phyloP scores from a whole-genome alignment of 225 moss, liverwort and hornwort species.

The Lunularia cruciata region DNA sequence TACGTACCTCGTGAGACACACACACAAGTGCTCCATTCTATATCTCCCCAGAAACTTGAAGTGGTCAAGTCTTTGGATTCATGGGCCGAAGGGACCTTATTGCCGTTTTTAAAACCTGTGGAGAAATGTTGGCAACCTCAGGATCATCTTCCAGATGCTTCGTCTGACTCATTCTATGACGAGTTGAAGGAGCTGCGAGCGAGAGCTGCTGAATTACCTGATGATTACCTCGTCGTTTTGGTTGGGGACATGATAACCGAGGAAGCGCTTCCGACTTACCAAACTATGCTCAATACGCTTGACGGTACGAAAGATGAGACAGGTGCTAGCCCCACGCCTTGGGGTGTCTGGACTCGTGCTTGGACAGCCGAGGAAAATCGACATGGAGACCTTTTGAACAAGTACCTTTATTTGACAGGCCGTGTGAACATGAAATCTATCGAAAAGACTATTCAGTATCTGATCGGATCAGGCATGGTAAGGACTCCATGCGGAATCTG shows the following conservation, averaged over 20 bases:
- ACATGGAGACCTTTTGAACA: conserved; percentile 51
- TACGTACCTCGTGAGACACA: too few relatives aligned
- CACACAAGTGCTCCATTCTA: conserved; percentile 36
- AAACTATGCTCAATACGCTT: conserved; percentile 54
- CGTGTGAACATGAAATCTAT: conserved; percentile 51
- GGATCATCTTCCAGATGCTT: conserved; percentile 42
- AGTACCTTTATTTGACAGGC: conserved; percentile 47
- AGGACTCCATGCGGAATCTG: background rate
- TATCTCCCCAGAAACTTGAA: conserved; percentile 35
- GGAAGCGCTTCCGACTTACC: conserved; percentile 50
- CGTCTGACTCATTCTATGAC: conserved; percentile 40
- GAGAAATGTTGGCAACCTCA: conserved; percentile 55
- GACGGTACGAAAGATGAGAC: conserved; percentile 54
- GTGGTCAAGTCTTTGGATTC: conserved; percentile 40
- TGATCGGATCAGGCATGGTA: conserved; percentile 56
- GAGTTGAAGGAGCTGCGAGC: conserved; percentile 39
- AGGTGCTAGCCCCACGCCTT: conserved; percentile 47
- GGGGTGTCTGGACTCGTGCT: conserved; percentile 52
- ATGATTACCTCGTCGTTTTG: conserved; percentile 47
- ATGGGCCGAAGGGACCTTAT: conserved; percentile 38
- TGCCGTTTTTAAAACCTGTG: conserved; percentile 50
- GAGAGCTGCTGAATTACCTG: conserved; percentile 39
- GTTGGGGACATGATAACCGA: conserved; percentile 55
- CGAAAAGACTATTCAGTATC: conserved; percentile 50
- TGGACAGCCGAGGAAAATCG: conserved; percentile 58